A percentile compares a stretch with the other conserved stretches of the same genome.
These are phyloP conservation scores for Strobilomyces confusus DNA, from an alignment of 768 basidiomycete genomes.

Conservation along the genomic window DNA sequence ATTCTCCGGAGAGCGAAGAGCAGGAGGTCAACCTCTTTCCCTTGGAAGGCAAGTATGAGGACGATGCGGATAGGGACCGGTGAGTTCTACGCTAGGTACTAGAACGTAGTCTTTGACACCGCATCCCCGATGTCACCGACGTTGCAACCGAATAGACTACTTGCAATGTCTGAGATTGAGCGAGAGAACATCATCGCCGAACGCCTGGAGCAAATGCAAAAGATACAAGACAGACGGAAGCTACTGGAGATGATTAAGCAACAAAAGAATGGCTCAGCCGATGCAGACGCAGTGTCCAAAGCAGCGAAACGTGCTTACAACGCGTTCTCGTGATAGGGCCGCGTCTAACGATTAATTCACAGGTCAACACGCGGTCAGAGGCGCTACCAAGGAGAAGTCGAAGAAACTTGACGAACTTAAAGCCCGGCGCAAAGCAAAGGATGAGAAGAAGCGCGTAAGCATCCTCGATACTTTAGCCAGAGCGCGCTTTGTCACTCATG, in stretches of 20 bases:
- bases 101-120: constrained; percentile 27
- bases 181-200: constrained; percentile 82
- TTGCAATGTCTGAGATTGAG: constrained; percentile 80
- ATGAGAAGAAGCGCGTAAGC: constrained; percentile 78
- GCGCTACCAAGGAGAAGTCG: constrained; percentile 76
- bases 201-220: constrained; percentile 78
- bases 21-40: constrained; percentile 68
- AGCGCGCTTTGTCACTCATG: constrained; percentile 8
- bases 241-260: constrained; percentile 72
- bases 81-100: constrained; percentile 42
- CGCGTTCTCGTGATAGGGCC: neutral
- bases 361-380: constrained; percentile 75
- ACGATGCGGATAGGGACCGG: constrained; percentile 80
- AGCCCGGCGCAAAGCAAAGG: constrained; percentile 83
- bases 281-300: constrained; percentile 60
- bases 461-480: neutral
- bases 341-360: constrained; percentile 8
- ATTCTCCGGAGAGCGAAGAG: constrained; percentile 60
- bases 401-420: constrained; percentile 81
- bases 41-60: constrained; percentile 85
- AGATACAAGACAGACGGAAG: constrained; percentile 63
- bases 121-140: constrained; percentile 6
- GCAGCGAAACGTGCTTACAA: constrained; percentile 68
- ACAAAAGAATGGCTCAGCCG: constrained; percentile 47
- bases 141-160: constrained; percentile 47